Base-by-base conservation (phyloP, 2,329 filamentous ascomycete genomes). In the Colletotrichum cereale region DNA sequence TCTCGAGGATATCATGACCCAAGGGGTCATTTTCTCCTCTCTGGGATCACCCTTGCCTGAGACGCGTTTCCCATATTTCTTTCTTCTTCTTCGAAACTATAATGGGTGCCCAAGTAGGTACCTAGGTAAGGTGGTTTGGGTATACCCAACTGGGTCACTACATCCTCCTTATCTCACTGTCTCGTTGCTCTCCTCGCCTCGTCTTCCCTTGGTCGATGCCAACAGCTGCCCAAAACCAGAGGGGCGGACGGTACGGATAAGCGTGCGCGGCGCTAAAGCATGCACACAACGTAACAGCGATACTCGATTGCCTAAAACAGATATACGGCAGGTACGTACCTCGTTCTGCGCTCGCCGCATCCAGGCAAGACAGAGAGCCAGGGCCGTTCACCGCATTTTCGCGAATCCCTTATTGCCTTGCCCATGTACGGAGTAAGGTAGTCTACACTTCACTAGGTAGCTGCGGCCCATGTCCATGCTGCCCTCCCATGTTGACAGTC, bases 351-450 rank as follows among this genome's bases (percentile, higher is more conserved):
- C 11, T 62, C 12, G 58, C 26, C 24, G 42, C 21, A 50, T 38
- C 14, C 18, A 44, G 53, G 26, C 53, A 50, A 50, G 62, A 18
- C 29, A 48, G 52, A 47, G 52, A 61, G 52, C 65, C 60, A 42
- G 65, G 69, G 57, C 65, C 31, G 53, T 72, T 72, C 69, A 72
- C 69, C 69, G 69, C 69, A 72, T 60, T 60, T 71, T 72, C 34
- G 34, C 21, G 24, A 36, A 50, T 36, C 12, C 21, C 24, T 40
- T 16, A n/a, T 36, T 34, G 52, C 12, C 52, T 42, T 42, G 16
- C 16, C 40, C 40, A 42, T 42, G 40, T 18, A 11, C 18, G 24
- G n/a, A 50, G 5, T 14, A 12, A 14, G 4, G 12, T 29, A 42
- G n/a, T n/a, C n/a, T 21, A 6, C 18, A 24, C 50, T 53, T 42